Base-by-base conservation (phyloP, 1,284 basidiomycete genomes). In the Ustilago curta region DNA sequence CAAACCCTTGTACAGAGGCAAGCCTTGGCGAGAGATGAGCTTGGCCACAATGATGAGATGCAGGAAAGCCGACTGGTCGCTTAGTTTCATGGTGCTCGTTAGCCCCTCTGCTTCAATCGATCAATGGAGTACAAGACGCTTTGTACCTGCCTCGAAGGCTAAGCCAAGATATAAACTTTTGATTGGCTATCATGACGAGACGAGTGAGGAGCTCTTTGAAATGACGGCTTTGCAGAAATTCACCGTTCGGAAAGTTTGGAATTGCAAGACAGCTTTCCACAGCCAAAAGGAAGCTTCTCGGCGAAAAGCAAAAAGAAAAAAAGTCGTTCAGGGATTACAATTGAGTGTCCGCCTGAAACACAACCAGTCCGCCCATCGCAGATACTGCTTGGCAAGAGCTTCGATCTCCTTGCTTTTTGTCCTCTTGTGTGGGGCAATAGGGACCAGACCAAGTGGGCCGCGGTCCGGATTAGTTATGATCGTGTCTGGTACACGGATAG, bases 201-300 rank as follows among this genome's bases (percentile, higher is more conserved):
- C 9, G 23, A 23, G 18, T 27, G 44, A 9, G 45, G 35, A 37
- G 35, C 35, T 37, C 35, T 44, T 45, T 48, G 29, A 31, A 48
- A 8, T 48, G 29, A 39, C 35, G 25, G 21, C n/a, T 48, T 55
- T 37, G 9, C 25, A 19, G 9, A 29, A 68, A 68, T 61, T 62
- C 51, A 59, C 66, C 66, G 59, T 47, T 63, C 66, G 59, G 59
- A 58, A 59, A 68, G 55, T 61, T 68, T 61, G 21, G 32, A 19
- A 21, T 37, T 37, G 14, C 35, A 37, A 37, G 14, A 16, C 35
- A 25, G n/a, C 19, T 29, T 29, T 32, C 12, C 16, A 19, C 4
- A 27, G 50, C 25, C 25, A 9, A 11, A 44, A 43, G 57, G 63
- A 59, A 37, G 23, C 50, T 55, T 59, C 47, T 66, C 63, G 63